Evolutionary conservation across 2,329 filamentous ascomycete genomes (phyloP), one percentile per base, ranked within the genome.

Genomic region (Chrysosporium queenslandicum): DNA sequence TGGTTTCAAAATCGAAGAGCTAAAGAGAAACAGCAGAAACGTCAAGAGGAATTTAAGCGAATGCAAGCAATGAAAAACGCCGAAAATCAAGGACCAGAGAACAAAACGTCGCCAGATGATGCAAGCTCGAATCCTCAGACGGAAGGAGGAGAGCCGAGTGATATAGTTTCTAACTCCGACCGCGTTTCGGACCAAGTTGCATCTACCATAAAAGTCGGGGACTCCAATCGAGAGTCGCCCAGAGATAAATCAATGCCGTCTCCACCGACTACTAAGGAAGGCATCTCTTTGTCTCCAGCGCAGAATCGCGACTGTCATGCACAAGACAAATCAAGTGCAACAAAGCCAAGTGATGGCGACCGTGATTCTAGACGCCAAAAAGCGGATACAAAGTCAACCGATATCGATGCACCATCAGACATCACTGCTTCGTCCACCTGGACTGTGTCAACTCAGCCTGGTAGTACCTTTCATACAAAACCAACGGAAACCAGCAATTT

Each of bases 1-100:
- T 76, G 74, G 74, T 76, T 75, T 59, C 74, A 76, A 57, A 76
- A 76, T 57, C 69, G 74, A 55, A 70, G 74, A 43, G 74, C 74
- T 52, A 76, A 76, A 58, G 73, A 73, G 46, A 76, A 75, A 59
- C 73, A 76, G 57, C 72, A 76, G 59, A 74, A 69, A 56, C 66
- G 71, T 52, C 72, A 74, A 57, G 71, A 72, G 59, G 73, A 75
- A 59, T 74, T 70, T 52, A 71, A 74, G 59, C 68, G 66, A 53
- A 69, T 70, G 64, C 71, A 72, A 55, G 59, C 58, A 9, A 55
- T 55, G 32, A 59, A 60, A 34, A 59, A 60, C 9, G 53, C 55
- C 5, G 57, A 56, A 34, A 52, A 68, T 52, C 62, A 62, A 45
- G 65, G 68, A 55, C 55, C 60, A 2, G 66, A 69, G 47, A 20